Conservation (phyloP, 371 early-diverging fungal species). For the Rhizomucor pusillus region DNA sequence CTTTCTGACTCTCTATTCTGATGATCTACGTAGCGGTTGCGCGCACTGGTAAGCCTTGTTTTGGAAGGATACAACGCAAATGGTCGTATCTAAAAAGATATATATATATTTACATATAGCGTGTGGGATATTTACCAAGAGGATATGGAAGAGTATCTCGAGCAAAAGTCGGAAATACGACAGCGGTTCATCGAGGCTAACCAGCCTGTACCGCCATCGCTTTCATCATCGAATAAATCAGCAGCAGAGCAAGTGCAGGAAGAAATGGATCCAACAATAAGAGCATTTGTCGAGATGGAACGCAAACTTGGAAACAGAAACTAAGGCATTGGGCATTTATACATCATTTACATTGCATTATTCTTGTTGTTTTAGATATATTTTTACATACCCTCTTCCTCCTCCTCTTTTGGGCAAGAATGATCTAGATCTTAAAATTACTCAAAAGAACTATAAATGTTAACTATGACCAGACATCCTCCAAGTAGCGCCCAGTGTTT, state of each 20-base stretch:
- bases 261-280: slow-evolving; percentile 46
- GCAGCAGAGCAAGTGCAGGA: slow-evolving; percentile 19
- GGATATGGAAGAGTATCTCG: slow-evolving; percentile 39
- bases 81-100: too few species aligned
- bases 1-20: neutral
- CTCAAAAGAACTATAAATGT: too few species aligned
- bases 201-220: slow-evolving; percentile 22
- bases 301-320: slow-evolving; percentile 14
- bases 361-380: too few species aligned
- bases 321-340: too few species aligned
- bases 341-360: too few species aligned
- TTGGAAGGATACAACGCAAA: neutral
- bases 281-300: slow-evolving; percentile 46
- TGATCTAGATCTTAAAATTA: too few species aligned
- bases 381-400: too few species aligned
- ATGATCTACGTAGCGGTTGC: slow-evolving; percentile 42
- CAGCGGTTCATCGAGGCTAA: slow-evolving; percentile 23
- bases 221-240: slow-evolving; percentile 14
- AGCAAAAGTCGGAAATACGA: slow-evolving; percentile 21
- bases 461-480: slow-evolving; percentile 88
- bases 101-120: slow-evolving; percentile 13
- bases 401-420: too few species aligned
- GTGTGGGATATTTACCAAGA: slow-evolving; percentile 49
- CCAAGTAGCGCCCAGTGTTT: slow-evolving; percentile 77
- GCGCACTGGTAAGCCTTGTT: slow-evolving; percentile 34